A percentile compares a stretch with the other conserved stretches of the same genome.
phyloP scores from a whole-genome alignment of 345 rosid species.

The Erysimum cheiranthoides region DNA sequence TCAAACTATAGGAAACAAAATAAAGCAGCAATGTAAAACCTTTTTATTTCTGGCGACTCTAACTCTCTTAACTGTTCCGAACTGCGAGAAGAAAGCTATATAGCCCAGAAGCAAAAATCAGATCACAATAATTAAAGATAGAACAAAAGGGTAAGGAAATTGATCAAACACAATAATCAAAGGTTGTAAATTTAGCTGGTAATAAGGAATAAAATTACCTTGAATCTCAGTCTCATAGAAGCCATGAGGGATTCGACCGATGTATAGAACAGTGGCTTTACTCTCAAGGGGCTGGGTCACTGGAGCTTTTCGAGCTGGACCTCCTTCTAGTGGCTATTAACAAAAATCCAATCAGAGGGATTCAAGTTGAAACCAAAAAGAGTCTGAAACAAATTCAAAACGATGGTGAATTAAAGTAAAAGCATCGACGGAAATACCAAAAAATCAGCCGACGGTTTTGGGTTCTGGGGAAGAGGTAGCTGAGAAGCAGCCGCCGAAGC shows the following conservation, averaged over 20 bases:
- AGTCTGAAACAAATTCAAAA: not conserved
- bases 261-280: constrained; percentile 68
- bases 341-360: not conserved
- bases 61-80: constrained; percentile 81
- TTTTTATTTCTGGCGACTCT: constrained; percentile 86
- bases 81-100: constrained; percentile 85
- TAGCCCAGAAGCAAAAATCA: not conserved
- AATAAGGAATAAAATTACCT: constrained; percentile 48
- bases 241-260: constrained; percentile 93
- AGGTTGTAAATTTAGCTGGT: not conserved
- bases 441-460: constrained; percentile 65
- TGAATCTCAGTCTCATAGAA: constrained; percentile 91
- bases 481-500: constrained; percentile 44
- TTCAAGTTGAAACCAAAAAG: not conserved
- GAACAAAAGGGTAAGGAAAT: not conserved
- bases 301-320: constrained; percentile 63
- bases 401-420: not conserved
- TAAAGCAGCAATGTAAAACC: constrained; percentile 47
- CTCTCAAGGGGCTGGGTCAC: constrained; percentile 46
- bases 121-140: not conserved
- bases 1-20: not conserved
- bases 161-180: not conserved
- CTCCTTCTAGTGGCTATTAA: constrained; percentile 80
- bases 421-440: constrained; percentile 54
- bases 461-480: constrained; percentile 37